phyloP scores from a whole-genome alignment of 768 basidiomycete species.

The Daedaleopsis nitida region DNA sequence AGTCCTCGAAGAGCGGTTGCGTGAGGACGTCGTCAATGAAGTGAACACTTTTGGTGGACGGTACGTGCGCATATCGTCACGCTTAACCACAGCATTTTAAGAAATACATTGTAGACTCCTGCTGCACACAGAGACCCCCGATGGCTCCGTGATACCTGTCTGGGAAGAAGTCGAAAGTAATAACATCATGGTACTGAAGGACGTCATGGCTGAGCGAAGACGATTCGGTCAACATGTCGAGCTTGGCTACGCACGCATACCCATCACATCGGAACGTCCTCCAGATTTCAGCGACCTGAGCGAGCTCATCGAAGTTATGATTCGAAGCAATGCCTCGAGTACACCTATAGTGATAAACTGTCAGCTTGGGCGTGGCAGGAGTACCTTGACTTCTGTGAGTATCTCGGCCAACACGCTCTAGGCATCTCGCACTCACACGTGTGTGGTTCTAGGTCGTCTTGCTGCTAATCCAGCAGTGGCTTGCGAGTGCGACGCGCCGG shows the following conservation, averaged over 20 bases:
- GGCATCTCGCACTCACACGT: not conserved
- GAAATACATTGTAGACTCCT: constrained; percentile 54
- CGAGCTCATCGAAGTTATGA: constrained; percentile 77
- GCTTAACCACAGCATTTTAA: not conserved
- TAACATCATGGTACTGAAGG: constrained; percentile 81
- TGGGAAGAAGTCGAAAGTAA: constrained; percentile 86
- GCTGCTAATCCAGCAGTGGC: constrained; percentile 83
- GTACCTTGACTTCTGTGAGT: constrained; percentile 84
- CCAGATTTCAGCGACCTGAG: constrained; percentile 75
- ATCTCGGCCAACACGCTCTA: not conserved
- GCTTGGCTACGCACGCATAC: constrained; percentile 81
- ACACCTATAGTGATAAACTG: constrained; percentile 93
- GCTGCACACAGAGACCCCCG: constrained; percentile 84
- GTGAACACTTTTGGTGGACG: constrained; percentile 81
- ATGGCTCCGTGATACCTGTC: constrained; percentile 87
- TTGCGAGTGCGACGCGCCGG: constrained; percentile 43
- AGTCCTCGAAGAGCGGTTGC: constrained; percentile 85
- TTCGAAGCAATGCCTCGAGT: constrained; percentile 63
- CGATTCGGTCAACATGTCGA: constrained; percentile 51
- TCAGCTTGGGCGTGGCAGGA: constrained; percentile 91
- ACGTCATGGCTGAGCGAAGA: constrained; percentile 74
- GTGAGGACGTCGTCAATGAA: constrained; percentile 86
- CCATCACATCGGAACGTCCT: constrained; percentile 88
- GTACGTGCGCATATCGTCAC: constrained; percentile 38
- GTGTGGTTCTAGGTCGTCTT: constrained; percentile 61